phyloP scores from a whole-genome alignment of 352 stramenopile genomes.

The Phytophthora kernoviae region DNA sequence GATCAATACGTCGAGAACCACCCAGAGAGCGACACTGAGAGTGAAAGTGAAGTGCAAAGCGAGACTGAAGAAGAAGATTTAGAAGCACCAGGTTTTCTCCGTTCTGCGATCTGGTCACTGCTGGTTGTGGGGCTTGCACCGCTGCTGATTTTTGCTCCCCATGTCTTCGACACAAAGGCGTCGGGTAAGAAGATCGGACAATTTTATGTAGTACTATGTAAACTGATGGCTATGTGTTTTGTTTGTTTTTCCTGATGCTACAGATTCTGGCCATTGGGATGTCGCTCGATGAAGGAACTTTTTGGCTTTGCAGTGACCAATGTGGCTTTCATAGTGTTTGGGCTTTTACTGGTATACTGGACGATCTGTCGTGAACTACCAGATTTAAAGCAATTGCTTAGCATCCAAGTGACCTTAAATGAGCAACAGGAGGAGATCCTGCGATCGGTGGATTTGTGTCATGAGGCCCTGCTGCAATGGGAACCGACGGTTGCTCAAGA shows the following conservation, averaged over 20 bases:
- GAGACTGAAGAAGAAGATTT: too few relatives aligned
- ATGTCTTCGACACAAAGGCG: constrained; percentile 54
- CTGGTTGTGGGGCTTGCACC: constrained; percentile 51
- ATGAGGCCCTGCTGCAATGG: constrained; percentile 45
- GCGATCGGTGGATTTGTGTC: constrained; percentile 39
- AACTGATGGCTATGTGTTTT: not conserved
- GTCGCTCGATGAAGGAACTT: constrained; percentile 56
- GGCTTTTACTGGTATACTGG: constrained; percentile 62
- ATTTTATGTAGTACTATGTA: not conserved
- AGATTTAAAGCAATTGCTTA: constrained; percentile 38
- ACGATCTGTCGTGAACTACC: constrained; percentile 64
- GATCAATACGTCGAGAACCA: constrained; percentile 76
- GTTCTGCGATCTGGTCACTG: constrained; percentile 63
- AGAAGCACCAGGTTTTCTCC: constrained; percentile 42
- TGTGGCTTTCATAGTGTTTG: constrained; percentile 49
- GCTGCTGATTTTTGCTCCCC: constrained; percentile 65
- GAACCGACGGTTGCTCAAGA: constrained; percentile 56
- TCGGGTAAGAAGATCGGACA: constrained; percentile 40
- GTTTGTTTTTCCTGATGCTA: not conserved
- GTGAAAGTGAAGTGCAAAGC: constrained; percentile 11
- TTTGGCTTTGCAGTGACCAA: constrained; percentile 50
- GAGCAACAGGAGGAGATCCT: constrained; percentile 46
- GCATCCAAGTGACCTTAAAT: constrained; percentile 47
- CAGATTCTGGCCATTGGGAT: constrained; percentile 78
- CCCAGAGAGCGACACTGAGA: constrained; percentile 46